Percentiles rank a stretch among this genome's conserved stretches.
These are phyloP conservation scores for Backusella morwellensis DNA, from an alignment of 192 early-diverging fungal species.

Conservation along the genomic window DNA sequence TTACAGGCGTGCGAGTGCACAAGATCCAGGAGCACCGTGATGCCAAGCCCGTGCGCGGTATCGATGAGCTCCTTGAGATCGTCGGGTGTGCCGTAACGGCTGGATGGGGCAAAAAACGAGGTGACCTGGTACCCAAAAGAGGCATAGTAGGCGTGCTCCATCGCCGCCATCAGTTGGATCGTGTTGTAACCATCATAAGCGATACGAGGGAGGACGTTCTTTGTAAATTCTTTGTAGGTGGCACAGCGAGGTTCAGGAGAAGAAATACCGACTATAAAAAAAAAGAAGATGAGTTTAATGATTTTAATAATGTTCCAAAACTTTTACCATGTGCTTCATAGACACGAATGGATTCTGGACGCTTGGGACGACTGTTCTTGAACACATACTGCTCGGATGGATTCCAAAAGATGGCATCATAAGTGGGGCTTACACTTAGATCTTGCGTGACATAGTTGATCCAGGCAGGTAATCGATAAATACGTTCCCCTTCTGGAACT, in stretches of 20 bases:
- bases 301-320: background rate
- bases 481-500: constrained; percentile 61
- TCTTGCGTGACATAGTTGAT: constrained; percentile 86
- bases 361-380: constrained; percentile 73
- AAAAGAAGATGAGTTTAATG: background rate
- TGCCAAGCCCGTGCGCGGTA: constrained; percentile 85
- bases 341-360: constrained; percentile 68
- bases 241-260: constrained; percentile 78
- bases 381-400: constrained; percentile 74
- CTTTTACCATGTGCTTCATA: constrained; percentile 92
- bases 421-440: constrained; percentile 69
- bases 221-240: constrained; percentile 86
- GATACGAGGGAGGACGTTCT: constrained; percentile 84
- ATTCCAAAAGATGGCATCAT: constrained; percentile 95
- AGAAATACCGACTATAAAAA: constrained; percentile 82
- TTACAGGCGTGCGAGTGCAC: constrained; percentile 97
- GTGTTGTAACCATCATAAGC: constrained; percentile 79
- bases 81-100: constrained; percentile 92
- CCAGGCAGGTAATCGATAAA: constrained; percentile 91
- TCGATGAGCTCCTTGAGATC: constrained; percentile 90
- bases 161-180: constrained; percentile 88
- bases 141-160: constrained; percentile 99
- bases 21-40: constrained; percentile 87
- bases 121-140: constrained; percentile 99
- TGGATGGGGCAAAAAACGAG: constrained; percentile 90